Conservation (phyloP, 2,329 filamentous ascomycete genomes). For the Diaporthe citri region DNA sequence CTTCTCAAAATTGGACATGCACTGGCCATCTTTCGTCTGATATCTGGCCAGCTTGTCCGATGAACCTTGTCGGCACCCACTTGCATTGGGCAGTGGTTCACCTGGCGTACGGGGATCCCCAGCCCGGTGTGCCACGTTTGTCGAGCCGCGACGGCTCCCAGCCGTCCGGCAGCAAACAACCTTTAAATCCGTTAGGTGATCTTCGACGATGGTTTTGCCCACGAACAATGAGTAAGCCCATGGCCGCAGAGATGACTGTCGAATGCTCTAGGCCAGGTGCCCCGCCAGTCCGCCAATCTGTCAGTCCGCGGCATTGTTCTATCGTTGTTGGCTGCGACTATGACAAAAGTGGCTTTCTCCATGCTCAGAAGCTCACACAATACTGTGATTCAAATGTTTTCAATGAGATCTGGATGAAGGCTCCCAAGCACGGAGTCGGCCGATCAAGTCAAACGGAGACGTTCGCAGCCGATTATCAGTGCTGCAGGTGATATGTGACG, state of each 20-base stretch:
- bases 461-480: not conserved
- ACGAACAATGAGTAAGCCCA: not conserved
- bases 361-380: not conserved
- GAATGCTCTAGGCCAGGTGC: not conserved
- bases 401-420: not conserved
- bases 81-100: slow-evolving; percentile 11
- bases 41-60: slow-evolving; percentile 20
- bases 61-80: slow-evolving; percentile 30
- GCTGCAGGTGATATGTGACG: slow-evolving; percentile 19
- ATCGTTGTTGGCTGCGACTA: not conserved
- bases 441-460: not conserved
- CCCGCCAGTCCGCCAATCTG: not conserved
- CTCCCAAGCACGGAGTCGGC: not conserved
- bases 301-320: not conserved
- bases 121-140: slow-evolving; percentile 13
- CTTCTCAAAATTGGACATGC: not conserved
- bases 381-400: too few relatives aligned
- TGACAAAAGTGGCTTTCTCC: not conserved
- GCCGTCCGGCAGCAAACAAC: slow-evolving; percentile 26
- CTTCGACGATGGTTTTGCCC: not conserved
- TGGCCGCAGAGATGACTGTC: not conserved
- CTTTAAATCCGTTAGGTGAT: slow-evolving; percentile 43
- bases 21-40: slow-evolving; percentile 30
- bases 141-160: slow-evolving; percentile 22
- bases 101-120: slow-evolving; percentile 27